Conservation (phyloP, 306 rosid genomes). For the Lotus japonicus region DNA sequence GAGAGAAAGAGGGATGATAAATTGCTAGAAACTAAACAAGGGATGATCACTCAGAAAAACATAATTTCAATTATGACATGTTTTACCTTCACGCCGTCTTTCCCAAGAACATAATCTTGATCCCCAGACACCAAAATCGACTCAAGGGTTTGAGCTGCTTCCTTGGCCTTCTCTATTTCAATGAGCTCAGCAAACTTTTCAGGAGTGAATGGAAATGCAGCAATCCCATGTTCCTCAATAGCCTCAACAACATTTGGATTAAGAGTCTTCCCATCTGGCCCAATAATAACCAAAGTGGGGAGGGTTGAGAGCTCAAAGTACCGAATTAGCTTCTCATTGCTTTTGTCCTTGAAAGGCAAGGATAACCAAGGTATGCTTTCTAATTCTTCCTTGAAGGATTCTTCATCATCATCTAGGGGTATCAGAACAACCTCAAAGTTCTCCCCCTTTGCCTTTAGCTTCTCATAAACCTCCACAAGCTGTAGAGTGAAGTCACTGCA, state of each 20-base stretch:
- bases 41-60: no score
- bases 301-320: constrained; percentile 50
- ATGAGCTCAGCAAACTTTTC: constrained; percentile 51
- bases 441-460: constrained; percentile 50
- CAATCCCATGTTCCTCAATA: constrained; percentile 48
- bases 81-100: constrained; percentile 50
- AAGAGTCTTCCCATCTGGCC: constrained; percentile 63
- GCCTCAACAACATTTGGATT: constrained; percentile 45
- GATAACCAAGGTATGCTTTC: constrained; percentile 54
- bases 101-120: constrained; percentile 42
- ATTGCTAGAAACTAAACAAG: background rate
- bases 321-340: constrained; percentile 25
- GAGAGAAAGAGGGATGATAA: background rate
- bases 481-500: constrained; percentile 34
- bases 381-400: constrained; percentile 31
- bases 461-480: constrained; percentile 47
- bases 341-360: constrained; percentile 56
- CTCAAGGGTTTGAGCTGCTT: constrained; percentile 57
- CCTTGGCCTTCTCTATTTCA: constrained; percentile 52
- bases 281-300: constrained; percentile 61
- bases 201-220: constrained; percentile 69
- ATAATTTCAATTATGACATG: background rate
- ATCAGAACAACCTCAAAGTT: constrained; percentile 58
- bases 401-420: constrained; percentile 47
- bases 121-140: constrained; percentile 51